Evolutionary conservation across 2,329 filamentous ascomycete species (phyloP), one percentile per base, ranked within the genome.

Genomic region (Elsinoe ampelina): DNA sequence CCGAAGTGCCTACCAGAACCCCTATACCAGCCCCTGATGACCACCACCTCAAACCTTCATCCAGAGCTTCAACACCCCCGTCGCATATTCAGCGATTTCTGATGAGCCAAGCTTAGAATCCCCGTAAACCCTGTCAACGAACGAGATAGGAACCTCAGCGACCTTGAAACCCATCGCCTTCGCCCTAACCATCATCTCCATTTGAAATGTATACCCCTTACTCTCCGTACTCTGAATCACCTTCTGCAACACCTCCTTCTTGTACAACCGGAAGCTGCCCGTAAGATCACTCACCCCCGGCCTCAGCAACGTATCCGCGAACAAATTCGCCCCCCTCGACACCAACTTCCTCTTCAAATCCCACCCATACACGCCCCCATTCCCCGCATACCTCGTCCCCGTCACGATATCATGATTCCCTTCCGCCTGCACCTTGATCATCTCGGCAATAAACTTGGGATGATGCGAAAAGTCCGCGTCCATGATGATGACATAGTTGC

Each of bases 401-500:
- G 92, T 97, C 47, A 98, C 91, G 65, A 98, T 98, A 69, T 98
- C 93, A 76, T 89, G 95, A 77, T 89, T 83, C 62, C 78, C 85
- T 57, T 77, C 75, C 71, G 83, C 81, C 73, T 97, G 93, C 63
- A 84, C 81, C 59, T 80, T 80, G 66, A 98, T 89, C 89, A 98
- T 97, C 69, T 85, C 79, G 55, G 91, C 85, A 73, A 98, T 95
- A 81, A 97, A 98, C 76, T 97, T 98, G 69, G 93, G 93, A 79
- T 98, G 93, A 77, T 98, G 93, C 65, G 84, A 89, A 80, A 98
- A 98, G 76, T 98, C 93, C 74, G 95, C 93, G 77, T 98, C 93
- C 93, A 98, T 98, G 80, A 98, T 98, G 78, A 98, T 89, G 70
- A 98, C 89, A 69, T 84, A 97, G 80, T 95, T 96, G 66, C 93